phyloP scores from a whole-genome alignment of 139 green algal genomes.

The Closterium sp. region DNA sequence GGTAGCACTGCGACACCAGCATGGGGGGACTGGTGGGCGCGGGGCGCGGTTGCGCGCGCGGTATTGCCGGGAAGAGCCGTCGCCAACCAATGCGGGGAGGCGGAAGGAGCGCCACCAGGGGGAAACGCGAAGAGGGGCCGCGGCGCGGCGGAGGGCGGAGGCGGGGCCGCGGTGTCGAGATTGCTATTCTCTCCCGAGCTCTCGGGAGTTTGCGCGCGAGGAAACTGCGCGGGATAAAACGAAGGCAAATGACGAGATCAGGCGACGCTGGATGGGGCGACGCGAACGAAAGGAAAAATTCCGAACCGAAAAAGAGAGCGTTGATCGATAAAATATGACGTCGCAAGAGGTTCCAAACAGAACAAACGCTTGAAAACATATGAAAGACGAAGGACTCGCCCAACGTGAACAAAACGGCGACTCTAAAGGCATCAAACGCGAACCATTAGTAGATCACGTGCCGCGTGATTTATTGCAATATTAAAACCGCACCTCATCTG shows the following conservation, averaged over 20 bases:
- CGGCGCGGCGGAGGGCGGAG: too few relatives aligned
- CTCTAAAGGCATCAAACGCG: not conserved
- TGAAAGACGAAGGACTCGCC: too few relatives aligned
- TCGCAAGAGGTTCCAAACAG: too few relatives aligned
- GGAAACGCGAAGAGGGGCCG: not conserved
- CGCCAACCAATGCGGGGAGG: not conserved
- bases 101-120: not conserved
- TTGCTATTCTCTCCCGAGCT: not conserved
- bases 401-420: not conserved
- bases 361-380: too few relatives aligned
- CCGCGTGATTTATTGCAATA: not conserved
- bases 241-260: not conserved
- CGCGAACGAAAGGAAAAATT: too few relatives aligned
- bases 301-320: too few relatives aligned
- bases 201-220: not conserved
- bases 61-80: not conserved
- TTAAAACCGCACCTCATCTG: not conserved
- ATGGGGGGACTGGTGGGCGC: not conserved
- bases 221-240: not conserved
- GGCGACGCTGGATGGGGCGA: too few relatives aligned
- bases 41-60: not conserved
- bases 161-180: not conserved
- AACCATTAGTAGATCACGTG: too few relatives aligned
- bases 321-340: too few relatives aligned
- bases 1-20: not conserved